Evolutionary conservation across 257 asterid genomes (phyloP).

Genomic region (Nicotiana otophora): DNA sequence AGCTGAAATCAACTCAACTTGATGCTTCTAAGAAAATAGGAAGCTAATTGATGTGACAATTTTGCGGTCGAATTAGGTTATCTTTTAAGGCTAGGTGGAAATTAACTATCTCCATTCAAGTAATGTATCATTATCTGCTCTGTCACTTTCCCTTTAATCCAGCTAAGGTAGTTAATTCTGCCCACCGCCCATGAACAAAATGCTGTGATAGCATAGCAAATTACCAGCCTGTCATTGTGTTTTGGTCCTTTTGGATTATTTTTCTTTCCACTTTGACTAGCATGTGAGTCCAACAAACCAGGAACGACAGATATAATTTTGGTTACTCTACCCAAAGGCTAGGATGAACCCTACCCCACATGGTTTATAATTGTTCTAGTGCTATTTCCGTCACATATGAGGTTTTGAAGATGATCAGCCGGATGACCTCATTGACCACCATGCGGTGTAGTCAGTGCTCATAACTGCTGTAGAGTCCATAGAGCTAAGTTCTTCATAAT

Average conservation of each 20-base stretch:
- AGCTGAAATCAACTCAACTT: neutral
- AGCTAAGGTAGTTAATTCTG: neutral
- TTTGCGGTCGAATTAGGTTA: neutral
- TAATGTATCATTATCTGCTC: slow-evolving; percentile 1
- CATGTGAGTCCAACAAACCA: neutral
- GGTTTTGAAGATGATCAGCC: neutral
- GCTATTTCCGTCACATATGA: neutral
- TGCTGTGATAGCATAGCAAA: neutral
- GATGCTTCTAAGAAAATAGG: slow-evolving; percentile 6
- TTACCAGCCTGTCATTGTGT: neutral
- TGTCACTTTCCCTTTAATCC: neutral
- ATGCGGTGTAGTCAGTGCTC: neutral
- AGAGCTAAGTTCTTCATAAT: neutral
- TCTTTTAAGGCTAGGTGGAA: neutral
- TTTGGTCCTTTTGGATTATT: neutral
- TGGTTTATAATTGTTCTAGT: neutral
- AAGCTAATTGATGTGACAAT: neutral
- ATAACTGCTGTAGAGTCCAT: neutral
- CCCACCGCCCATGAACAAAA: neutral
- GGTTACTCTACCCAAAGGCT: neutral
- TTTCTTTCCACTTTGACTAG: neutral
- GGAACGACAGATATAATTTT: neutral
- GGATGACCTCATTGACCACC: neutral
- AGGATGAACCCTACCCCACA: neutral
- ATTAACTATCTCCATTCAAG: neutral